These are phyloP conservation scores for Musa troglodytarum DNA, from an alignment of 176 grass and related monocot species.

Conservation along the genomic window DNA sequence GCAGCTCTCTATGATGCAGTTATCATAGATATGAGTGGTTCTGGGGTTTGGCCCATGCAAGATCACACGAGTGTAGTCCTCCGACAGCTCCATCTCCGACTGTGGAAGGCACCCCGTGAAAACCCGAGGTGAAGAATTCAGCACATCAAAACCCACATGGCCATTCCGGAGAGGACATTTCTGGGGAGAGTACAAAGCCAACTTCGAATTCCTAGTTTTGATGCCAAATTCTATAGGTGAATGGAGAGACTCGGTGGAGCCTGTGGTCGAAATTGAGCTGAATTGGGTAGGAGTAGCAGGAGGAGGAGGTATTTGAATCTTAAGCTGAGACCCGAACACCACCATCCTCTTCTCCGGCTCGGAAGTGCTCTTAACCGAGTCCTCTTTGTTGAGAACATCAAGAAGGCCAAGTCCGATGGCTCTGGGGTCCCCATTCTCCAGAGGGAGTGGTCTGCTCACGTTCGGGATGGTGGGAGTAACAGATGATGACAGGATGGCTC, in stretches of 20 bases:
- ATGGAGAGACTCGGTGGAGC: background rate
- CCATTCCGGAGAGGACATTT: background rate
- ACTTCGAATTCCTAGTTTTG: slow-evolving; percentile 28
- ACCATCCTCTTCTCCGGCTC: slow-evolving; percentile 19
- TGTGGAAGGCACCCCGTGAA: slow-evolving; percentile 18
- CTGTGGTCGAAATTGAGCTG: background rate
- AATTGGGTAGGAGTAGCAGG: background rate
- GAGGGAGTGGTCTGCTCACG: background rate
- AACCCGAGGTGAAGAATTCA: background rate
- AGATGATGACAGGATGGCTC: background rate
- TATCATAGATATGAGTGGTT: slow-evolving; percentile 70
- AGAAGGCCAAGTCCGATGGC: slow-evolving; percentile 42
- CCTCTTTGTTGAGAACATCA: slow-evolving; percentile 36
- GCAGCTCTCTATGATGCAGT: slow-evolving; percentile 31
- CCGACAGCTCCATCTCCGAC: slow-evolving; percentile 43
- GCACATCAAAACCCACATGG: background rate
- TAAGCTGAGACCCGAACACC: slow-evolving; percentile 29
- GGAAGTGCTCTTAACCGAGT: background rate
- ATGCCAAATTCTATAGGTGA: slow-evolving; percentile 34
- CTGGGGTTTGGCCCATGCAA: slow-evolving; percentile 40
- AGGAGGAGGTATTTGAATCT: slow-evolving; percentile 30
- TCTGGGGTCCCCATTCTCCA: background rate
- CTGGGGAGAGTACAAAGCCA: slow-evolving; percentile 6
- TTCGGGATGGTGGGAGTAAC: background rate
- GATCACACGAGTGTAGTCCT: slow-evolving; percentile 69